Conservation (phyloP, 805 yeast genomes). For the Zygotorulaspora chibaensis region DNA sequence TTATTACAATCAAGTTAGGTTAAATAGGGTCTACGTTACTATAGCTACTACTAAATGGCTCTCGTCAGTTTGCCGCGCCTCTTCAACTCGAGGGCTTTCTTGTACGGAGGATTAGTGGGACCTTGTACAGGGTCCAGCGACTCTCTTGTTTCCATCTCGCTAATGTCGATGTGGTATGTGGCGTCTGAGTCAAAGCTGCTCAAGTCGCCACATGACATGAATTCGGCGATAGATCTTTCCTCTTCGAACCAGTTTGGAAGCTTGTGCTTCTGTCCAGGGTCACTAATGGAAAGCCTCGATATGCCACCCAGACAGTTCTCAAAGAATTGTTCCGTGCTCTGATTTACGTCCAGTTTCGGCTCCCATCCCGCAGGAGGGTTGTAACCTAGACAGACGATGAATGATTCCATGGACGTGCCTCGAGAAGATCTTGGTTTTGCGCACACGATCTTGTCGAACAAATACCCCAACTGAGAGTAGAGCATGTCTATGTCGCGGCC, state of each 20-base stretch:
- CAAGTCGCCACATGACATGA: constrained; percentile 92
- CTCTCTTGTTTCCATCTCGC: constrained; percentile 34
- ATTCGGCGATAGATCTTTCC: constrained; percentile 79
- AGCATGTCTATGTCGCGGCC: constrained; percentile 93
- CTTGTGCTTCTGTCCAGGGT: constrained; percentile 8
- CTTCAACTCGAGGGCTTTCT: constrained; percentile 82
- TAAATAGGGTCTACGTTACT: constrained; percentile 1
- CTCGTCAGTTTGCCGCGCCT: constrained; percentile 59
- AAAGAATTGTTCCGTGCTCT: constrained; percentile 79
- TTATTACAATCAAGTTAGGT: not conserved
- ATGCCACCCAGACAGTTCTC: constrained; percentile 58
- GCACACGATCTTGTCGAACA: constrained; percentile 84
- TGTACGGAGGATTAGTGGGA: constrained; percentile 97
- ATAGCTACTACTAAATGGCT: constrained; percentile 10
- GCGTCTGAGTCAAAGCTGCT: constrained; percentile 92
- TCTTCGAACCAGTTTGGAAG: constrained; percentile 48
- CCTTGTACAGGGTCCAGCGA: constrained; percentile 88
- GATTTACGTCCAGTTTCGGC: constrained; percentile 54
- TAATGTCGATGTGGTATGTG: constrained; percentile 53
- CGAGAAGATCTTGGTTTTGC: constrained; percentile 96
- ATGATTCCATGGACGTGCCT: constrained; percentile 91
- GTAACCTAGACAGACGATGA: constrained; percentile 87
- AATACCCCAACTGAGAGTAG: constrained; percentile 84
- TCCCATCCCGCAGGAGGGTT: constrained; percentile 80
- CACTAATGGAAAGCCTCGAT: constrained; percentile 2